Conservation (phyloP, 2,329 filamentous ascomycete species). For the Lasiodiplodia hormozganensis region DNA sequence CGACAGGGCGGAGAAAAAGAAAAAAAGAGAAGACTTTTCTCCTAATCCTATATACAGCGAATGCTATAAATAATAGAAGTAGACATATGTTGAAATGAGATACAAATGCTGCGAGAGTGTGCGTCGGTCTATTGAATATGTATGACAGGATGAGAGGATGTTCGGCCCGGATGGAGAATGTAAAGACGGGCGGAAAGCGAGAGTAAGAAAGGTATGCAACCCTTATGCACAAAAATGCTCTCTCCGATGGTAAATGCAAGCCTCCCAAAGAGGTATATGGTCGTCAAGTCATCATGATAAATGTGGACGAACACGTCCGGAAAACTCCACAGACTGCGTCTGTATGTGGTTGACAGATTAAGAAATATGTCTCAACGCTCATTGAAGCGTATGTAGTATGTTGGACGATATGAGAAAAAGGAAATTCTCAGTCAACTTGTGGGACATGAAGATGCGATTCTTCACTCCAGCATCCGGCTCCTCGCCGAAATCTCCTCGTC, state of each 20-base stretch:
- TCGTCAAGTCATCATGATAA: constrained; percentile 16
- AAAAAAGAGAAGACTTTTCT: neutral
- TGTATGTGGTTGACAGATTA: constrained; percentile 14
- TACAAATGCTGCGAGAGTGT: neutral
- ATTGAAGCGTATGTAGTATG: constrained; percentile 8
- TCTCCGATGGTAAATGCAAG: constrained; percentile 18
- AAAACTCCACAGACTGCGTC: neutral
- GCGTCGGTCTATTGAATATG: neutral
- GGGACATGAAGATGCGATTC: neutral
- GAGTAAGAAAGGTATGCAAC: neutral
- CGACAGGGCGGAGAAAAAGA: neutral
- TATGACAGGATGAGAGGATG: neutral
- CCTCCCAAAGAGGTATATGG: constrained; percentile 17
- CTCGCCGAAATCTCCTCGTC: constrained; percentile 71
- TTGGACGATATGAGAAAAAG: neutral
- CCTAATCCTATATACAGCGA: neutral
- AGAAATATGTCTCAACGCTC: constrained; percentile 19
- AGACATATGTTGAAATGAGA: neutral
- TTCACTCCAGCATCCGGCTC: constrained; percentile 31
- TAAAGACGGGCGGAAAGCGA: neutral
- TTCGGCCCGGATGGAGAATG: neutral
- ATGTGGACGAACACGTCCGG: neutral
- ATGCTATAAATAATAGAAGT: neutral
- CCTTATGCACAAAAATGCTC: neutral
- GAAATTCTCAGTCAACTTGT: neutral